phyloP scores from a whole-genome alignment of 139 green algal genomes.

The Chlamydomonas sphaeroides region DNA sequence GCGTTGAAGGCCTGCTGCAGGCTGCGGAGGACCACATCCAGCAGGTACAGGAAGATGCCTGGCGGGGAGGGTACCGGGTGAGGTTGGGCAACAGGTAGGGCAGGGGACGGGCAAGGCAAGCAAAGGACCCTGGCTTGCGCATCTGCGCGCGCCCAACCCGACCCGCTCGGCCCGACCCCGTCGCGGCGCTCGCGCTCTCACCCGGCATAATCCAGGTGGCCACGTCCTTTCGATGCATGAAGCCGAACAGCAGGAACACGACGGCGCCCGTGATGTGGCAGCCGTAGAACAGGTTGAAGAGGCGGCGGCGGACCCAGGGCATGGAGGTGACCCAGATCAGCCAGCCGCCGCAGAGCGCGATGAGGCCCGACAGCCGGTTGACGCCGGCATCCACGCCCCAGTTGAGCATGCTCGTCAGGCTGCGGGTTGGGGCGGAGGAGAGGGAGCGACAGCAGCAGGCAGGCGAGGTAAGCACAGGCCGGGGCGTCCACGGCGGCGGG shows the following conservation, averaged over 20 bases:
- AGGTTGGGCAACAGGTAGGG: too few relatives aligned
- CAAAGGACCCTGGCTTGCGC: too few relatives aligned
- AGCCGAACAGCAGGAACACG: slow-evolving; percentile 25
- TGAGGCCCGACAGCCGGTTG: slow-evolving; percentile 2
- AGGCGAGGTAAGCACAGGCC: too few relatives aligned
- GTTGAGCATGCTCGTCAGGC: neutral
- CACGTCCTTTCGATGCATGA: slow-evolving; percentile 30
- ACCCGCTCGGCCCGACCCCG: too few relatives aligned
- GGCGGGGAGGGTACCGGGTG: neutral
- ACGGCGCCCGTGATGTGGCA: slow-evolving; percentile 4
- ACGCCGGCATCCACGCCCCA: neutral
- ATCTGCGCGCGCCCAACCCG: too few relatives aligned
- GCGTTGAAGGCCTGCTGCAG: slow-evolving; percentile 39
- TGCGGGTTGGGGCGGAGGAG: neutral
- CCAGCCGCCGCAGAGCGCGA: slow-evolving; percentile 21
- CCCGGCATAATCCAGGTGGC: slow-evolving; percentile 25
- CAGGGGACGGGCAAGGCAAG: too few relatives aligned
- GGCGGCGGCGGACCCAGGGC: slow-evolving; percentile 1
- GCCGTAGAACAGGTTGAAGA: slow-evolving; percentile 16
- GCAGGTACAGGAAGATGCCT: slow-evolving; percentile 31
- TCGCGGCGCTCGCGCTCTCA: too few relatives aligned
- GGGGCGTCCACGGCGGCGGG: too few relatives aligned
- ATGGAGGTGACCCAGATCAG: slow-evolving; percentile 9
- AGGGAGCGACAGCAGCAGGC: too few relatives aligned
- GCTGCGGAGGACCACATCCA: slow-evolving; percentile 19